These are phyloP conservation scores for Leccinellum luteum DNA, from an alignment of 768 basidiomycete genomes.

Conservation along the genomic window DNA sequence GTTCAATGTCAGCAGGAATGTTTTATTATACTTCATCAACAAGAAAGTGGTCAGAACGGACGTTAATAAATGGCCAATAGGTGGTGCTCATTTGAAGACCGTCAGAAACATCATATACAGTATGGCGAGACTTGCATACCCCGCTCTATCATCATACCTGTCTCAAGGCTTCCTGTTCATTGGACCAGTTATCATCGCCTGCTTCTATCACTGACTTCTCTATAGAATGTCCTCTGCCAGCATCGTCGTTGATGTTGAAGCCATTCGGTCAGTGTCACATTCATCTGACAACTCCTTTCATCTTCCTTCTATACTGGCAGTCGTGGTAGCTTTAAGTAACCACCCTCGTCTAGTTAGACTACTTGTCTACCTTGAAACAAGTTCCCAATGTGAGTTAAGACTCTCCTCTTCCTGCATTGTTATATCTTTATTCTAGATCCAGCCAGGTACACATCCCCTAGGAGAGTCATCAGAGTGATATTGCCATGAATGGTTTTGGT, in stretches of 20 bases:
- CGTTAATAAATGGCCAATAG: slow-evolving; percentile 85
- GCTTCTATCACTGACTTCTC: not conserved
- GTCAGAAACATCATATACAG: slow-evolving; percentile 88
- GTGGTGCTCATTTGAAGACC: slow-evolving; percentile 84
- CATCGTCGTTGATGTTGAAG: slow-evolving; percentile 87
- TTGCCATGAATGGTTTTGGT: slow-evolving; percentile 47
- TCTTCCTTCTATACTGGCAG: slow-evolving; percentile 79
- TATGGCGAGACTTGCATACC: slow-evolving; percentile 48
- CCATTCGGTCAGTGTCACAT: slow-evolving; percentile 67
- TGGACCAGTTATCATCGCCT: not conserved
- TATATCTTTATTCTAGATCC: slow-evolving; percentile 72
- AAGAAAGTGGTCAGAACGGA: slow-evolving; percentile 69
- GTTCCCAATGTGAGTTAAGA: slow-evolving; percentile 62
- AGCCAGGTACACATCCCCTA: slow-evolving; percentile 92
- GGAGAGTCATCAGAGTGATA: slow-evolving; percentile 94
- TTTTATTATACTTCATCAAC: slow-evolving; percentile 77
- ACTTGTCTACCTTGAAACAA: not conserved
- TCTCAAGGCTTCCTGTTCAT: slow-evolving; percentile 47
- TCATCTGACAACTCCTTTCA: slow-evolving; percentile 61
- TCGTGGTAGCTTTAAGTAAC: slow-evolving; percentile 72
- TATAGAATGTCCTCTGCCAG: slow-evolving; percentile 88
- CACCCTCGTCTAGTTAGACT: not conserved
- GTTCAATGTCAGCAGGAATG: slow-evolving; percentile 80
- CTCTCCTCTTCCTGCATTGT: slow-evolving; percentile 86
- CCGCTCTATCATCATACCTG: not conserved